Conservation (phyloP, 2,329 filamentous ascomycete genomes). For the Microascus cirrosus region DNA sequence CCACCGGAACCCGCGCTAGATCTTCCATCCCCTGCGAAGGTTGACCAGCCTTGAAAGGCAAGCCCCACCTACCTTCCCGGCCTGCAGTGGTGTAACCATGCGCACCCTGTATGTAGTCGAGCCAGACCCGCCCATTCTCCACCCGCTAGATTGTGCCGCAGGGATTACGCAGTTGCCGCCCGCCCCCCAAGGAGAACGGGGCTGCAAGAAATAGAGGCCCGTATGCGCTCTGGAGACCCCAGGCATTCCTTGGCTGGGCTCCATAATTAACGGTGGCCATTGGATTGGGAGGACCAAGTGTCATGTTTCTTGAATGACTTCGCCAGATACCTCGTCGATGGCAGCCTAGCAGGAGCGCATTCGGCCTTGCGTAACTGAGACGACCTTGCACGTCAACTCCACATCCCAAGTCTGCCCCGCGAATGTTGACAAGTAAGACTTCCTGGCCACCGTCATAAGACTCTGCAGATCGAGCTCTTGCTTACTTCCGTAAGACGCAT, state of each 20-base stretch:
- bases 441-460: background rate
- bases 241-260: no score
- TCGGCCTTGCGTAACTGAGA: no score
- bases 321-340: no score
- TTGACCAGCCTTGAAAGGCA: background rate
- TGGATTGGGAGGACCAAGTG: no score
- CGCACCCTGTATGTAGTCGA: background rate
- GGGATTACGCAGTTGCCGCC: background rate
- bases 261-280: background rate
- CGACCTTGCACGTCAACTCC: background rate
- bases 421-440: background rate
- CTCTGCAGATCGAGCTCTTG: background rate
- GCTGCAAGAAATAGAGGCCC: background rate
- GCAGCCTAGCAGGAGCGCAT: no score
- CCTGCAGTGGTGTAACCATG: background rate
- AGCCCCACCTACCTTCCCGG: background rate
- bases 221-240: background rate
- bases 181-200: background rate
- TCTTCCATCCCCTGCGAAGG: background rate
- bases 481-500: background rate
- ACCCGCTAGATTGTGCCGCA: background rate
- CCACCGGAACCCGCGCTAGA: background rate
- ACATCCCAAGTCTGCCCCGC: background rate
- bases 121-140: background rate
- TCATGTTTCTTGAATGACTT: no score